Evolutionary conservation across 768 basidiomycete species (phyloP).

Genomic region (Leccinum variicolor): DNA sequence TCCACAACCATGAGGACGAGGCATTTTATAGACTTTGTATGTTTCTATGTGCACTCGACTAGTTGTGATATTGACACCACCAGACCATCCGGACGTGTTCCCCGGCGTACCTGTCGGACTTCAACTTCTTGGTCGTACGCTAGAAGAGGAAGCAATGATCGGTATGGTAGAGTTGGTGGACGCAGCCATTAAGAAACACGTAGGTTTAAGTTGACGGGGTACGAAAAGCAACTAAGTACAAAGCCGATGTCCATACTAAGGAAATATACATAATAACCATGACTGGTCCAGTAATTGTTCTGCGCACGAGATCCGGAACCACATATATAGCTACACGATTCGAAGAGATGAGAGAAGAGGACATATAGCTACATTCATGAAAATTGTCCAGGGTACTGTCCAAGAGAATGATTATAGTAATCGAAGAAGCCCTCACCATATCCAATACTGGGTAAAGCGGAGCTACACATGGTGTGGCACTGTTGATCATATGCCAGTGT

Average conservation of each 20-base stretch:
- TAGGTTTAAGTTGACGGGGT: background rate
- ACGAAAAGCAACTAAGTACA: background rate
- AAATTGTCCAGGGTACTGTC: background rate
- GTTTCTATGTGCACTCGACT: slow-evolving; percentile 10
- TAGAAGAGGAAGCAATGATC: slow-evolving; percentile 53
- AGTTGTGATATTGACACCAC: background rate
- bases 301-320: background rate
- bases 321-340: background rate
- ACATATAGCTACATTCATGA: background rate
- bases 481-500: background rate
- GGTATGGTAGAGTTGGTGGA: slow-evolving; percentile 45
- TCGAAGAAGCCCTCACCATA: background rate
- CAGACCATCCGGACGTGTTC: slow-evolving; percentile 46
- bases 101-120: slow-evolving; percentile 44
- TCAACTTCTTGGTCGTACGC: slow-evolving; percentile 45
- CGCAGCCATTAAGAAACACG: slow-evolving; percentile 31
- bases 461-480: background rate
- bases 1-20: slow-evolving; percentile 42
- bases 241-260: background rate
- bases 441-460: background rate
- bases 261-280: background rate
- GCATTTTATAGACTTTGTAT: slow-evolving; percentile 43
- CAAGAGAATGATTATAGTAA: background rate
- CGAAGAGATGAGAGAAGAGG: background rate
- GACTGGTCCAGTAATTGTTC: background rate